phyloP scores from a whole-genome alignment of 1,284 basidiomycete genomes.

The Rhodofomes roseus region DNA sequence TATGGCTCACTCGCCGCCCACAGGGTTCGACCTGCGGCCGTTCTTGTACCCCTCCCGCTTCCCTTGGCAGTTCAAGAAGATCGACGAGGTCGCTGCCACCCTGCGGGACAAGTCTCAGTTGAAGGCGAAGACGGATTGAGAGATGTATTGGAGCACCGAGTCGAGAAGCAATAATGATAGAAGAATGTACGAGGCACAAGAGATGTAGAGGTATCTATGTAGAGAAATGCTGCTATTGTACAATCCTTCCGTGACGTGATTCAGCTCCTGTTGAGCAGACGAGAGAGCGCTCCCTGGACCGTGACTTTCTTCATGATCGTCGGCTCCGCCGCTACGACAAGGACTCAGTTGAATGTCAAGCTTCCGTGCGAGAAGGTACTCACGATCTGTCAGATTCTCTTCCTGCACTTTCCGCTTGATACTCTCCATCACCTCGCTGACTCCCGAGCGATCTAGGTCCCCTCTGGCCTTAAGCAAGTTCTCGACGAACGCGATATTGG shows the following conservation, averaged over 20 bases:
- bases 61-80: conserved; percentile 95
- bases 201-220: neutral
- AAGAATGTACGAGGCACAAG: neutral
- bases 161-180: neutral
- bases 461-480: conserved; percentile 85
- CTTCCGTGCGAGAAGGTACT: conserved; percentile 32
- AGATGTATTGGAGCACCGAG: neutral
- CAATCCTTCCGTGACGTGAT: neutral
- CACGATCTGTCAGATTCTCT: conserved; percentile 80
- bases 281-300: conserved; percentile 70
- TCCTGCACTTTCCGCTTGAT: conserved; percentile 91
- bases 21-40: conserved; percentile 92
- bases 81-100: conserved; percentile 77
- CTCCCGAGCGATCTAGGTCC: conserved; percentile 85
- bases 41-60: conserved; percentile 95
- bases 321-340: conserved; percentile 61
- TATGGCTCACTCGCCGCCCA: neutral
- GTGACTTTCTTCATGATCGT: conserved; percentile 86
- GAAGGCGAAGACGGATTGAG: conserved; percentile 12
- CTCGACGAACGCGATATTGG: conserved; percentile 91
- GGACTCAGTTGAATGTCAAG: neutral
- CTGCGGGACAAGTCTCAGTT: conserved; percentile 66
- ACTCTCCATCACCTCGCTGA: conserved; percentile 93
- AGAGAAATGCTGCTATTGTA: neutral
- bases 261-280: conserved; percentile 34